A percentile compares a stretch with the other conserved stretches of the same genome.
Evolutionary conservation across 2,329 filamentous ascomycete species (phyloP).

Genomic region (Botryosphaeria agaves): DNA sequence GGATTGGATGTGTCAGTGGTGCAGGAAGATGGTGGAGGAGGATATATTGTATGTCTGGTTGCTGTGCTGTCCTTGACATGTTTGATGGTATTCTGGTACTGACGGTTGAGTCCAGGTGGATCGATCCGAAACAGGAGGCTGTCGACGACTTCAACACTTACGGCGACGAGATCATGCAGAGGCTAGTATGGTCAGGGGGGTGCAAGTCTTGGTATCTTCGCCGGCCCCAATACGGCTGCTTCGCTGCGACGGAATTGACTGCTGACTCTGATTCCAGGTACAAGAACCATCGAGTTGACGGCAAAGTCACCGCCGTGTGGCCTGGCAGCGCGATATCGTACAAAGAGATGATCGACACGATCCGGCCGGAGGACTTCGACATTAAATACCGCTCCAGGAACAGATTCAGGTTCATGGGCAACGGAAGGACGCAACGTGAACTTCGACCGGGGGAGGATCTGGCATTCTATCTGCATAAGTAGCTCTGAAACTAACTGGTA

Average conservation of each 20-base stretch:
- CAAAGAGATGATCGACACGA: constrained; percentile 11
- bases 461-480: too few species aligned
- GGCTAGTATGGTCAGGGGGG: constrained; percentile 12
- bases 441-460: too few species aligned
- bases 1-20: constrained; percentile 29
- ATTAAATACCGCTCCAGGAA: constrained; percentile 27
- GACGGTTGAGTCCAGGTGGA: too few species aligned
- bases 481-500: too few species aligned
- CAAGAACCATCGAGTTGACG: constrained; percentile 12
- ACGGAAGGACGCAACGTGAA: too few species aligned
- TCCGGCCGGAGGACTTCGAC: constrained; percentile 32
- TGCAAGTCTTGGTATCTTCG: constrained; percentile 10
- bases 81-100: too few species aligned
- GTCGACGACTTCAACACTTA: constrained; percentile 14
- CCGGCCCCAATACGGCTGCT: too few species aligned
- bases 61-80: too few species aligned
- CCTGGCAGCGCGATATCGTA: constrained; percentile 11
- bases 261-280: too few species aligned
- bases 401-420: constrained; percentile 30
- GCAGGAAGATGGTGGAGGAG: constrained; percentile 29
- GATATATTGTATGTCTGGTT: constrained; percentile 15
- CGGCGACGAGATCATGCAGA: constrained; percentile 14
- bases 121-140: constrained; percentile 9
- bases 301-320: constrained; percentile 14
- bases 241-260: too few species aligned